These are phyloP conservation scores for Mycena leptocephala DNA, from an alignment of 768 basidiomycete species.

Conservation along the genomic window DNA sequence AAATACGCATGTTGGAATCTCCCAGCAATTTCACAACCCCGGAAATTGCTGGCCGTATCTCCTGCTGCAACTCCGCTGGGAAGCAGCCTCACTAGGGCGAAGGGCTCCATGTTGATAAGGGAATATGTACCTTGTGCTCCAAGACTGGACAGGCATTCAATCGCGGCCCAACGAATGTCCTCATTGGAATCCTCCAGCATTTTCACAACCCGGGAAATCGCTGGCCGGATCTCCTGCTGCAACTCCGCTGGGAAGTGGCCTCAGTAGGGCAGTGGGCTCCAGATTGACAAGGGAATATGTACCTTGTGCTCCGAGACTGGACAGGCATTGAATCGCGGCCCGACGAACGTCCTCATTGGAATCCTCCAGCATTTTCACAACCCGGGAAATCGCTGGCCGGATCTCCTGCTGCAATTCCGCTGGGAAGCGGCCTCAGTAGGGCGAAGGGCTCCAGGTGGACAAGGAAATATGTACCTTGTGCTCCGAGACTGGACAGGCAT, in stretches of 20 bases:
- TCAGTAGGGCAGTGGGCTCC: neutral
- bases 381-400: too few relatives aligned
- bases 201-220: neutral
- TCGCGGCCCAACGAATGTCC: neutral
- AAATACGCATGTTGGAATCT: neutral
- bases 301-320: too few relatives aligned
- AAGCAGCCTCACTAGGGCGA: too few relatives aligned
- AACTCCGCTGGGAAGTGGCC: neutral
- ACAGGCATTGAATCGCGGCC: too few relatives aligned
- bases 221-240: neutral
- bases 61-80: too few relatives aligned
- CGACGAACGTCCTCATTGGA: too few relatives aligned
- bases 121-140: constrained; percentile 1
- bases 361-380: too few relatives aligned
- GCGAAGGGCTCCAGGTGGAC: too few relatives aligned
- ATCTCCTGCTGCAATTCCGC: too few relatives aligned
- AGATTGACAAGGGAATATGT: neutral
- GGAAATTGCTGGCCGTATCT: too few relatives aligned
- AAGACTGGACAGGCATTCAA: neutral
- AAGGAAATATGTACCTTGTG: too few relatives aligned
- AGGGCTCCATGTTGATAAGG: neutral
- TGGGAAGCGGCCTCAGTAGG: too few relatives aligned
- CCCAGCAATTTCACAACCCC: neutral
- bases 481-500: neutral
- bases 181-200: neutral